A percentile compares a stretch with the other conserved stretches of the same genome.
Conservation (phyloP, 345 rosid genomes). For the Limnanthes douglasii region DNA sequence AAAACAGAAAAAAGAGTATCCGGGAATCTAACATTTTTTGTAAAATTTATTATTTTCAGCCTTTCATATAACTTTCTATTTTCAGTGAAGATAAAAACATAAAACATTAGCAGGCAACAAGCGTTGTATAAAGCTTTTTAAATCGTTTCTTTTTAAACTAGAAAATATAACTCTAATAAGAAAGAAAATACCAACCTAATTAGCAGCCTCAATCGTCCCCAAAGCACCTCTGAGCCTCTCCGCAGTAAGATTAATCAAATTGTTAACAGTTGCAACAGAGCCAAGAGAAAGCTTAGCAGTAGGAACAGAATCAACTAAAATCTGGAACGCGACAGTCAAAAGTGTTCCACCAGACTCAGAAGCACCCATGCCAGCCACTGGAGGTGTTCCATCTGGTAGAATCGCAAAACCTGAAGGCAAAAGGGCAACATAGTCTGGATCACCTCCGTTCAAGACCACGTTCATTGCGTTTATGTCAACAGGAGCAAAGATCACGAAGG, state of each 20-base stretch:
- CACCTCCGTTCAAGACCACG: constrained; percentile 29
- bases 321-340: constrained; percentile 64
- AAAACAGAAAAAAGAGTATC: no score
- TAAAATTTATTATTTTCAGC: no score
- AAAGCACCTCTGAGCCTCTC: constrained; percentile 49
- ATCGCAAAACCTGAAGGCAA: constrained; percentile 58
- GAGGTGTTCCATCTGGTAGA: constrained; percentile 28
- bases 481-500: constrained; percentile 50
- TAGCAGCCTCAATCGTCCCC: constrained; percentile 19
- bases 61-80: no score
- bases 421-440: constrained; percentile 36
- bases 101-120: no score
- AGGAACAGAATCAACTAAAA: constrained; percentile 48
- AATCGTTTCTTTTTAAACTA: no score
- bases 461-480: constrained; percentile 33
- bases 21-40: no score
- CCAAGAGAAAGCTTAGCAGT: constrained; percentile 47
- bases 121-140: no score
- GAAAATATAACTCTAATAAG: no score
- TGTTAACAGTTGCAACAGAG: constrained; percentile 76
- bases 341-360: constrained; percentile 46
- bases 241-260: constrained; percentile 51
- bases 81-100: no score
- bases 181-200: constrained; percentile 4
- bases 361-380: not conserved